Evolutionary conservation across 768 basidiomycete species (phyloP).

Genomic region (Suillus subluteus): DNA sequence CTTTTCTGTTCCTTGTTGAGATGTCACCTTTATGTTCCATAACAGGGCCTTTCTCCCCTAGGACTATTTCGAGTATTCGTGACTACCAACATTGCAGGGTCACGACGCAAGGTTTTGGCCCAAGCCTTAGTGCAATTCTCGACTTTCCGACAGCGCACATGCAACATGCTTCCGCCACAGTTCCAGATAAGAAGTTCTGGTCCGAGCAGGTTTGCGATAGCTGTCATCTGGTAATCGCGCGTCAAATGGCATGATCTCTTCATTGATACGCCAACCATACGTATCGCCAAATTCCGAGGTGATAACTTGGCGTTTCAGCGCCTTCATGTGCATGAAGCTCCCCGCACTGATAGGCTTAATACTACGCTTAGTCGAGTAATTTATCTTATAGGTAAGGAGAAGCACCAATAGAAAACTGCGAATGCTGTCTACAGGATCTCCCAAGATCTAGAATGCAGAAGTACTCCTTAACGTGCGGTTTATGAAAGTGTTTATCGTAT

Average conservation of each 20-base stretch:
- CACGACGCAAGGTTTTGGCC: background rate
- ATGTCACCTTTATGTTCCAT: background rate
- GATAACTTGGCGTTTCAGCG: background rate
- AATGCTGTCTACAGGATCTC: background rate
- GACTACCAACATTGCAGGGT: background rate
- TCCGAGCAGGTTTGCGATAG: background rate
- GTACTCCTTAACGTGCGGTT: background rate
- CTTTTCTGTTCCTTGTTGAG: background rate
- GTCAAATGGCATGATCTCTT: background rate
- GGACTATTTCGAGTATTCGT: background rate
- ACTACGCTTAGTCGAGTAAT: background rate
- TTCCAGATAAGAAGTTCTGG: background rate
- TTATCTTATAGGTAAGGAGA: background rate
- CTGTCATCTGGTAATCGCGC: background rate
- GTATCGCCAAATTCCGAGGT: background rate
- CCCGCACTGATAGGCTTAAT: background rate
- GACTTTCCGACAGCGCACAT: background rate
- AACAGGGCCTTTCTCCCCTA: background rate
- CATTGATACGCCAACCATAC: background rate
- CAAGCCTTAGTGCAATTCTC: slow-evolving; percentile 5
- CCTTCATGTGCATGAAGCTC: background rate
- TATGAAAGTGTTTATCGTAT: background rate
- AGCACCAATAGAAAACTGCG: background rate
- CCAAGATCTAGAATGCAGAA: background rate
- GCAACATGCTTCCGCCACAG: background rate